Evolutionary conservation across 225 moss, liverwort and hornwort genomes (phyloP), one percentile per base, ranked within the genome.

Genomic region (Antitrichia curtipendula): DNA sequence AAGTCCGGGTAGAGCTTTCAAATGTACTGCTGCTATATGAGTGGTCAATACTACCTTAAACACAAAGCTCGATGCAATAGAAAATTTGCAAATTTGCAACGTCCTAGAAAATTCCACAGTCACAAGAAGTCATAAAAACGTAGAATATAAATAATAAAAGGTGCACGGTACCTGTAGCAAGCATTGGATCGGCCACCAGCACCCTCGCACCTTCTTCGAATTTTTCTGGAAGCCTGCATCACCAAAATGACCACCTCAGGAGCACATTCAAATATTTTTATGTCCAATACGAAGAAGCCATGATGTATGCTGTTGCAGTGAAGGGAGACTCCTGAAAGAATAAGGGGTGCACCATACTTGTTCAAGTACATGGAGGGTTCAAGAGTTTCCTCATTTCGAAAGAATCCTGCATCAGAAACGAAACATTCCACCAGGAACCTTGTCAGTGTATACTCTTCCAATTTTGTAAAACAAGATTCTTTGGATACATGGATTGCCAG

Each of bases 131-230:
- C 56, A 47, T 76, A 47, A 36, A 62, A 84, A 25, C 43, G n/a
- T 75, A 76, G 36, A 75, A 19, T 14, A 64, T 10, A 38, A 18
- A 70, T 57, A 53, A 49, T 36, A 36, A 31, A 36, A 78, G 62
- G 71, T 63, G 9, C 58, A 56, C 34, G 71, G 56, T 94, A 96
- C 98, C 96, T 88, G 98, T 98, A 77, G 98, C 98, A 82, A 98
- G 98, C 98, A 96, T 96, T 75, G 98, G 96, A 85, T 98, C 96
- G 65, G 95, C 90, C 82, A 98, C 90, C 58, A 98, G 92, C 87
- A 98, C 95, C 92, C 98, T 95, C 40, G 96, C 88, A 87, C 89
- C 91, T 84, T 95, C 96, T 45, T 93, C 90, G 86, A 98, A 96
- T 49, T 88, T 90, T 69, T 93, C 94, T 90, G 98, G 96, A 84